These are phyloP conservation scores for Ramalina intermedia DNA, from an alignment of 495 filamentous ascomycete genomes.

Conservation along the genomic window DNA sequence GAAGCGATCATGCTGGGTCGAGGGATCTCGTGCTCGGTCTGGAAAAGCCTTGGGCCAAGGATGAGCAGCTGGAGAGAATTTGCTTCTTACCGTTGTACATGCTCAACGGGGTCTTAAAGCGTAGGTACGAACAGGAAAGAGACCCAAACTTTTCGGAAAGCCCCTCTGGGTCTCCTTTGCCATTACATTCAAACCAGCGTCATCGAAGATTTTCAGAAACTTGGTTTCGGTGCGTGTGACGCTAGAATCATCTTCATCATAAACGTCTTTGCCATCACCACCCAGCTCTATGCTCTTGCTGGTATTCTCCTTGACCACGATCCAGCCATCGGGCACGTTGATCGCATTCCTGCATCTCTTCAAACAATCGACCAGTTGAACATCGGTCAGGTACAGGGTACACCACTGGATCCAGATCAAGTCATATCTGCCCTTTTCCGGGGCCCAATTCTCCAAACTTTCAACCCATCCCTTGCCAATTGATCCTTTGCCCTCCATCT, in stretches of 20 bases:
- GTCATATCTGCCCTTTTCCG: constrained; percentile 37
- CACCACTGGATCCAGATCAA: constrained; percentile 77
- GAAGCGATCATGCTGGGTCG: no score
- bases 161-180: constrained; percentile 65
- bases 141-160: constrained; percentile 43
- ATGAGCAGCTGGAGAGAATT: no score
- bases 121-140: constrained; percentile 60
- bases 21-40: no score
- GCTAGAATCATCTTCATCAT: constrained; percentile 63
- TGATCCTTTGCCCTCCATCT: constrained; percentile 19
- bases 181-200: constrained; percentile 52
- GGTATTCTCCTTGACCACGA: constrained; percentile 84
- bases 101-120: constrained; percentile 28
- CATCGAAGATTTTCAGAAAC: constrained; percentile 51
- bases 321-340: constrained; percentile 29
- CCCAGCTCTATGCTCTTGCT: constrained; percentile 29
- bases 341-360: constrained; percentile 42
- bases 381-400: constrained; percentile 77
- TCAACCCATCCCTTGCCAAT: constrained; percentile 56
- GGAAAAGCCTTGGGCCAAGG: neutral
- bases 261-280: constrained; percentile 43
- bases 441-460: constrained; percentile 64
- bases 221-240: constrained; percentile 65
- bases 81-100: no score
- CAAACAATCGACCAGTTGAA: constrained; percentile 54